phyloP scores from a whole-genome alignment of 2,329 filamentous ascomycete genomes.

The Paraphaeosphaeria sporulosa region DNA sequence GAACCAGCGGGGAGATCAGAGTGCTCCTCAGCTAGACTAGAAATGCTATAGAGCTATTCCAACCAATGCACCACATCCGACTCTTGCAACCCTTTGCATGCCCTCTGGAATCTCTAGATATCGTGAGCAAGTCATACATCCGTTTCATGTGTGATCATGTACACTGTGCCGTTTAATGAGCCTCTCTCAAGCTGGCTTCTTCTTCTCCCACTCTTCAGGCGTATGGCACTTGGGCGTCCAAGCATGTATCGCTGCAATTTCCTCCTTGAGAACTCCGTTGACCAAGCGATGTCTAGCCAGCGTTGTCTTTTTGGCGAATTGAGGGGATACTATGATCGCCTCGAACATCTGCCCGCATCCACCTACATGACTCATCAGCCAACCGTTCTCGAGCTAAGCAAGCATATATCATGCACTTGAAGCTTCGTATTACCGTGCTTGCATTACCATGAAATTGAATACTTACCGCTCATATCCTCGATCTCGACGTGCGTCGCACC shows the following conservation, averaged over 20 bases:
- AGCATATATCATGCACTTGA: background rate
- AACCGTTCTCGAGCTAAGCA: background rate
- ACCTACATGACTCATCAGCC: slow-evolving; percentile 54
- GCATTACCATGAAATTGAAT: background rate
- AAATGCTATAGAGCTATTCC: background rate
- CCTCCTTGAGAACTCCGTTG: slow-evolving; percentile 81
- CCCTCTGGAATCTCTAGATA: background rate
- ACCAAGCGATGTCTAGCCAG: slow-evolving; percentile 87
- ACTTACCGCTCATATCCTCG: slow-evolving; percentile 87
- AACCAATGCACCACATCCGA: background rate
- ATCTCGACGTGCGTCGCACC: slow-evolving; percentile 83
- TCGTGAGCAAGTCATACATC: background rate
- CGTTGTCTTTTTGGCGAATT: slow-evolving; percentile 65
- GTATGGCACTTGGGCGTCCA: slow-evolving; percentile 96
- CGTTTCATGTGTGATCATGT: slow-evolving; percentile 1
- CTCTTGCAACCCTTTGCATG: background rate
- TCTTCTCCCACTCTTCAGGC: slow-evolving; percentile 84
- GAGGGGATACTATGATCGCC: slow-evolving; percentile 68
- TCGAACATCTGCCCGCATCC: slow-evolving; percentile 76
- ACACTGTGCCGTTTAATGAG: background rate
- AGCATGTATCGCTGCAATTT: slow-evolving; percentile 90
- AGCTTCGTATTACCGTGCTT: background rate
- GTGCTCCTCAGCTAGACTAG: slow-evolving; percentile 65
- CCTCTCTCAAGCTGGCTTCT: slow-evolving; percentile 51
- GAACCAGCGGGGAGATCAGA: slow-evolving; percentile 69